A percentile compares a stretch with the other conserved stretches of the same genome.
phyloP scores from a whole-genome alignment of 495 filamentous ascomycete genomes.

The Penicillium atrosanguineum region DNA sequence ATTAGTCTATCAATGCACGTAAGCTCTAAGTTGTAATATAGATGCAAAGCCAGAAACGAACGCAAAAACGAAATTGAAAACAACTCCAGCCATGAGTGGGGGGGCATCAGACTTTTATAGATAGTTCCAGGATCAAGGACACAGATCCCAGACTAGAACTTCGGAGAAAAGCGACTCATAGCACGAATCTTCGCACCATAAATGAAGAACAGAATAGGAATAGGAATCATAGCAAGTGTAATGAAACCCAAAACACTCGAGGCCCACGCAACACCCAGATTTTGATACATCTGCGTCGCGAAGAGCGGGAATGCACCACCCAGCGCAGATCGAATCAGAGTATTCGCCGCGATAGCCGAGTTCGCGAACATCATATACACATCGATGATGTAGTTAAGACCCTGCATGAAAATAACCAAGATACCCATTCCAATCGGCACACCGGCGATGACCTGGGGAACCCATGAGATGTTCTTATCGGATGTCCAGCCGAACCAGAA shows the following conservation, averaged over 20 bases:
- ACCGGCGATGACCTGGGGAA: conserved; percentile 48
- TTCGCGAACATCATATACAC: conserved; percentile 59
- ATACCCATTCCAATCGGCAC: conserved; percentile 54
- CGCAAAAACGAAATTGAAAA: background rate
- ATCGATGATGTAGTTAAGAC: conserved; percentile 64
- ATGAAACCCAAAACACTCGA: conserved; percentile 66
- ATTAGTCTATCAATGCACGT: conserved; percentile 12
- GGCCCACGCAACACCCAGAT: conserved; percentile 62
- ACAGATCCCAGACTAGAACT: conserved; percentile 25
- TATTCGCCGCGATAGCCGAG: conserved; percentile 66
- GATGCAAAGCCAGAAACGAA: conserved; percentile 2
- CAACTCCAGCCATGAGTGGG: background rate
- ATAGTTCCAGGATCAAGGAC: background rate
- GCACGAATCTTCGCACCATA: conserved; percentile 63
- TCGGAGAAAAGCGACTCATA: conserved; percentile 47
- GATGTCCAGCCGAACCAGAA: conserved; percentile 68
- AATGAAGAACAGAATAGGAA: conserved; percentile 68
- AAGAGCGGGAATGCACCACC: conserved; percentile 68
- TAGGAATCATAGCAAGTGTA: conserved; percentile 60
- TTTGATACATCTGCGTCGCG: conserved; percentile 58
- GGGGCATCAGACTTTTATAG: background rate
- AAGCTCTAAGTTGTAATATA: conserved; percentile 3
- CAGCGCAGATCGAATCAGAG: conserved; percentile 59
- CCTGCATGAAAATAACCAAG: conserved; percentile 56
- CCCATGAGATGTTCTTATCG: conserved; percentile 40